These are phyloP conservation scores for Lasiosphaeria miniovina DNA, from an alignment of 495 filamentous ascomycete genomes.

Conservation along the genomic window DNA sequence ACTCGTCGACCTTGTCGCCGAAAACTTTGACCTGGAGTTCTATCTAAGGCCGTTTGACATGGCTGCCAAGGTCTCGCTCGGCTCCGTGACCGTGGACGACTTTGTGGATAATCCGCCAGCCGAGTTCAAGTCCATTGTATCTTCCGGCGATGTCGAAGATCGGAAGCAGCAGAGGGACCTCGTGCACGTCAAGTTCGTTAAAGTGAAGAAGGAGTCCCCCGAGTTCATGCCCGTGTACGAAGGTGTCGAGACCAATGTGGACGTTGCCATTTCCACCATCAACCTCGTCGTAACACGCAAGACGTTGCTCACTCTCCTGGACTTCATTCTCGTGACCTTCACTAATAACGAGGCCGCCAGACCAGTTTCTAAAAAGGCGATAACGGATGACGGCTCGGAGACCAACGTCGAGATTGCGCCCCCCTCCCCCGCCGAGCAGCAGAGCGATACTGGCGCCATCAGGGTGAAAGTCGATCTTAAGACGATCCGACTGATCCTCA, in stretches of 20 bases:
- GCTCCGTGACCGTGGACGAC: constrained; percentile 87
- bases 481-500: constrained; percentile 91
- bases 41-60: constrained; percentile 87
- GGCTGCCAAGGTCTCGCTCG: constrained; percentile 82
- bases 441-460: constrained; percentile 42
- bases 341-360: constrained; percentile 57
- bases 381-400: constrained; percentile 36
- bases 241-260: constrained; percentile 87
- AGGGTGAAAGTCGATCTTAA: constrained; percentile 87
- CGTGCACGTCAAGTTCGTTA: constrained; percentile 81
- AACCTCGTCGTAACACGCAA: constrained; percentile 91
- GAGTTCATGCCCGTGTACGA: constrained; percentile 90
- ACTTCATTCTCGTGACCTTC: constrained; percentile 94
- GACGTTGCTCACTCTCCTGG: constrained; percentile 89
- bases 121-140: constrained; percentile 94
- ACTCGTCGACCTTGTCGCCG: constrained; percentile 85
- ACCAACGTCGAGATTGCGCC: constrained; percentile 37
- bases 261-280: constrained; percentile 90
- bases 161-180: constrained; percentile 69
- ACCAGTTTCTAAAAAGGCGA: constrained; percentile 32
- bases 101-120: constrained; percentile 85
- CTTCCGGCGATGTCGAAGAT: constrained; percentile 74
- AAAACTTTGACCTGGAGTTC: constrained; percentile 82
- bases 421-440: constrained; percentile 27
- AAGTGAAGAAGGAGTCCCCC: constrained; percentile 85